Base-by-base conservation (phyloP, 108 stramenopile species). In the Schizochytrium sp. region DNA sequence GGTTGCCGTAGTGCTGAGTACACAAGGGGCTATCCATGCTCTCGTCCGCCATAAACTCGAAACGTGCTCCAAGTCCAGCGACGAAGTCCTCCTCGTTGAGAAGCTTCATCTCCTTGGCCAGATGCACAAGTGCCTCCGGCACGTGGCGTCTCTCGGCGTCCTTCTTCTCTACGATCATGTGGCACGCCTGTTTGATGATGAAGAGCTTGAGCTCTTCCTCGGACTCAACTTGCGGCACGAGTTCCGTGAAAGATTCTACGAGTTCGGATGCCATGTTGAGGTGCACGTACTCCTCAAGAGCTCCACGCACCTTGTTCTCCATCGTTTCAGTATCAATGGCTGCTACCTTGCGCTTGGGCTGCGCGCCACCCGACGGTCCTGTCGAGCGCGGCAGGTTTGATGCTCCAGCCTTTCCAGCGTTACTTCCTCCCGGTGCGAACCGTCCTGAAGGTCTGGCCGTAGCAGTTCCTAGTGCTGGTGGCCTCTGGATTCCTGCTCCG, bases 101-200 rank as follows among this genome's bases (percentile, higher is more conserved):
- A 46, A 40, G 12, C 44, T 28, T 7, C 64, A 69, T 69, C 45
- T 88, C 42, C 61, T 69, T n/a, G 61, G 8, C 0, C 0, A 88
- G 60, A 44, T 19, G 7, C 3, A 17, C 17, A 49, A 64, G 58
- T 19, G 61, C 61, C 15, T 61, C 44, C 17, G 61, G 88, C n/a
- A 61, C n/a, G 42, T 42, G 38, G 38, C 38, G 41, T 13, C 88
- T 60, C 38, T 88, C 88, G 3, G 88, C 61, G 41, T 88, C 88
- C 61, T 88, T 88, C 45, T 61, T 61, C 88, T 88, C 88, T 17
- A 88, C 88, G 17, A 69, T 69, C 61, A 61, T 46, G 7, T 3
- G 8, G 60, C 58, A 42, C 3, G 59, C 59, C 28, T 47, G 28
- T 40, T 88, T 60, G 38, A 88, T 45, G 3, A 61, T 4, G 2